Conservation (phyloP, 345 rosid genomes). For the Eucalyptus regnans region DNA sequence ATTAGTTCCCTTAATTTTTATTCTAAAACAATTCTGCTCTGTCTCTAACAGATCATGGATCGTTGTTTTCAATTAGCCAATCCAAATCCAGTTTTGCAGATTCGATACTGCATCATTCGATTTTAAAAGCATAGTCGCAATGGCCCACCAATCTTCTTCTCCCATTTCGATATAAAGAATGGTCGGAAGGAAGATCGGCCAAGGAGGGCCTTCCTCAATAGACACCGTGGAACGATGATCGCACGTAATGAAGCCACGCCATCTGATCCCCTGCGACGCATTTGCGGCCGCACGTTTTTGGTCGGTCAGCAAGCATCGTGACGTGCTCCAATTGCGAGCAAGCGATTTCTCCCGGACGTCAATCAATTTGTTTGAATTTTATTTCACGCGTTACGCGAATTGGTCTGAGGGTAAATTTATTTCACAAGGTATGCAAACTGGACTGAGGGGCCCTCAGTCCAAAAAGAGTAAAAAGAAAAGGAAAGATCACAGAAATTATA, state of each 20-base stretch:
- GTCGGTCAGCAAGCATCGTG: neutral
- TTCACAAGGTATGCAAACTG: neutral
- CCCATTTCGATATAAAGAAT: neutral
- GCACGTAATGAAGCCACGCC: neutral
- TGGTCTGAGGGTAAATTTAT: neutral
- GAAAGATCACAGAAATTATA: neutral
- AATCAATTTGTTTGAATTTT: neutral
- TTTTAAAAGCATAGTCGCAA: neutral
- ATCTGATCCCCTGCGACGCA: neutral
- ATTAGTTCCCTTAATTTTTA: neutral
- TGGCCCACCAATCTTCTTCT: neutral
- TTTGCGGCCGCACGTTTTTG: neutral
- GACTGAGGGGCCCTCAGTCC: neutral
- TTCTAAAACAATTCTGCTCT: neutral
- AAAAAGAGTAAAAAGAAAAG: no score
- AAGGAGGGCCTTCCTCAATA: fast-evolving
- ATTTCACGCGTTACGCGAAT: neutral
- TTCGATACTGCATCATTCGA: neutral
- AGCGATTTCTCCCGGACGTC: neutral
- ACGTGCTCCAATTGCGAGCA: neutral
- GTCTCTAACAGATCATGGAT: neutral
- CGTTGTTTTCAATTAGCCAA: neutral
- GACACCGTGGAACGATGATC: neutral
- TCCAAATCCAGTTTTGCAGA: neutral
- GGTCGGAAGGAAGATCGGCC: neutral